phyloP scores from a whole-genome alignment of 139 green algal genomes.

The Zygnema cylindricum region DNA sequence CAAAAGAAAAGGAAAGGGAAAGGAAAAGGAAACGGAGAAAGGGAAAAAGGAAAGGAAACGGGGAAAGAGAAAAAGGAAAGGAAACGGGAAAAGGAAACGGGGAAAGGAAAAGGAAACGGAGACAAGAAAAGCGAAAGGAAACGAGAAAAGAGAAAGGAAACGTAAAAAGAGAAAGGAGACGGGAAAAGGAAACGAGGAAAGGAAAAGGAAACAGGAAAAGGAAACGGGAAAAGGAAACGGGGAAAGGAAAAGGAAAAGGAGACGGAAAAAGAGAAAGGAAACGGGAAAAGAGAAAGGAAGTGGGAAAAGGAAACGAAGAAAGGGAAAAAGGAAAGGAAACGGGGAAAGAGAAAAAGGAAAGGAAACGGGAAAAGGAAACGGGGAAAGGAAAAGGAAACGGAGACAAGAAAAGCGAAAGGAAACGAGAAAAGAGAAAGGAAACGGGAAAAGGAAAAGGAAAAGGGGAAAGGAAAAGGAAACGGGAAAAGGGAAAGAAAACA shows the following conservation, averaged over 20 bases:
- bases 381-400: not conserved
- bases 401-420: not conserved
- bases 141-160: not conserved
- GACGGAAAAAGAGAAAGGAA: not conserved
- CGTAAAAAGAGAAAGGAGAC: not conserved
- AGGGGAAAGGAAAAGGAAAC: not conserved
- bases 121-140: not conserved
- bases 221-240: not conserved
- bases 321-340: not conserved
- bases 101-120: not conserved
- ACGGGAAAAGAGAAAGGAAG: not conserved
- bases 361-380: not conserved
- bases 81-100: not conserved
- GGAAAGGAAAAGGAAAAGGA: not conserved
- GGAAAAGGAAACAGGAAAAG: not conserved
- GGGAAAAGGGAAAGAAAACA: not conserved
- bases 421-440: not conserved
- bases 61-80: not conserved
- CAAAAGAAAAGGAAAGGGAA: not conserved
- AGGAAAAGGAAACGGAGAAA: not conserved
- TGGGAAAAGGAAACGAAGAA: not conserved
- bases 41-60: not conserved
- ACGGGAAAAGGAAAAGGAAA: not conserved
- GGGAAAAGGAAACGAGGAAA: not conserved
- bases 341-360: not conserved